Evolutionary conservation across 768 basidiomycete species (phyloP), one percentile per base, ranked within the genome.

Genomic region (Mycena floridula): DNA sequence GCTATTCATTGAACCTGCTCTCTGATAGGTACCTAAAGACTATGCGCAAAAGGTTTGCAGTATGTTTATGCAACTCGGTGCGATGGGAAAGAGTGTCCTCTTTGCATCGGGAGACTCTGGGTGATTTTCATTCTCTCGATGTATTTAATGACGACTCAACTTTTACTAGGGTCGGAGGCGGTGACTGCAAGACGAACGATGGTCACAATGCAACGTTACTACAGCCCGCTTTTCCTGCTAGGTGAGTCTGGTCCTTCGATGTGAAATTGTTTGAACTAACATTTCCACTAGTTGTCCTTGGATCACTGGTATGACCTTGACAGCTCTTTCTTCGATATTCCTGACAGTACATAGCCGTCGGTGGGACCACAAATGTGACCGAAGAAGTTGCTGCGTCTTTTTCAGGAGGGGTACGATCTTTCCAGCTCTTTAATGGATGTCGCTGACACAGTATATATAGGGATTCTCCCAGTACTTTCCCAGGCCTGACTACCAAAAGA

Each of bases 381-480:
- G n/a, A n/a, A 44, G 55, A 56, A 38, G 38, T 15, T 5, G 55
- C 43, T 11, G 43, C 53, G 21, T 7, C 2, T n/a, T 52, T 51
- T 37, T 60, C 64, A 16, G 54, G 69, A 16, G 70, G 72, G 40
- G 70, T n/a, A n/a, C n/a, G n/a, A n/a, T n/a, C n/a, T n/a, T n/a
- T n/a, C n/a, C n/a, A n/a, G n/a, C n/a, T n/a, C n/a, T n/a, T n/a
- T n/a, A n/a, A n/a, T n/a, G n/a, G n/a, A n/a, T n/a, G n/a, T n/a
- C n/a, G n/a, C n/a, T n/a, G n/a, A n/a, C n/a, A n/a, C n/a, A n/a
- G n/a, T n/a, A n/a, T n/a, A n/a, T n/a, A n/a, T n/a, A n/a, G n/a
- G n/a, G 70, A 38, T 72, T 72, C 52, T 64, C 64, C 46, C 67
- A 72, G 50, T 61, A 59, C 49, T 73, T 72, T 40, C 35, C 55